Conservation (phyloP, 2,329 filamentous ascomycete species). For the Chrysoporthe austroafricana region DNA sequence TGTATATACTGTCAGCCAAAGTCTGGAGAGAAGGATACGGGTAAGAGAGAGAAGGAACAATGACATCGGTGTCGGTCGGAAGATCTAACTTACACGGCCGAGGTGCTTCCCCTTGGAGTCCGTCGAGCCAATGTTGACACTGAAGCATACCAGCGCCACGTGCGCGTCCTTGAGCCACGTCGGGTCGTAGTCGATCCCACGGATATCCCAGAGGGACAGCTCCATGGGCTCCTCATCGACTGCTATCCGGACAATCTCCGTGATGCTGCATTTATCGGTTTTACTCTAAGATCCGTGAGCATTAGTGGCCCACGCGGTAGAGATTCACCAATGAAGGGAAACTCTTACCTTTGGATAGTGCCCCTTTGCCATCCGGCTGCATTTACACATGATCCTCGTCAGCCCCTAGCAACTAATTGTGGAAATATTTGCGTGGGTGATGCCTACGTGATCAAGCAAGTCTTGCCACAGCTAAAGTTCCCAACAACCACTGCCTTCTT, state of each 20-base stretch:
- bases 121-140: constrained; percentile 27
- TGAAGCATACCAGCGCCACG: constrained; percentile 28
- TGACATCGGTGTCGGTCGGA: too few relatives aligned
- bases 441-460: constrained; percentile 25
- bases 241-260: constrained; percentile 20
- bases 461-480: constrained; percentile 29
- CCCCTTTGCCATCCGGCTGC: constrained; percentile 23
- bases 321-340: background rate
- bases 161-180: constrained; percentile 25
- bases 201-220: constrained; percentile 27
- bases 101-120: constrained; percentile 29
- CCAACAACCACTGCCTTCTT: constrained; percentile 30
- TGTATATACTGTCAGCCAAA: background rate
- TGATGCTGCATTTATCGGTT: constrained; percentile 14
- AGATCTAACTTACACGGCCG: constrained; percentile 18
- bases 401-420: background rate
- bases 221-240: constrained; percentile 28
- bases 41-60: too few relatives aligned
- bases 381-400: background rate
- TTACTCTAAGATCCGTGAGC: background rate
- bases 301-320: too few relatives aligned
- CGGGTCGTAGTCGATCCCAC: constrained; percentile 29
- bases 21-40: background rate
- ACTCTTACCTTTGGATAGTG: constrained; percentile 19
- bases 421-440: background rate